Evolutionary conservation across 139 green algal genomes (phyloP).

Genomic region (Chlamydomonas asymmetrica): DNA sequence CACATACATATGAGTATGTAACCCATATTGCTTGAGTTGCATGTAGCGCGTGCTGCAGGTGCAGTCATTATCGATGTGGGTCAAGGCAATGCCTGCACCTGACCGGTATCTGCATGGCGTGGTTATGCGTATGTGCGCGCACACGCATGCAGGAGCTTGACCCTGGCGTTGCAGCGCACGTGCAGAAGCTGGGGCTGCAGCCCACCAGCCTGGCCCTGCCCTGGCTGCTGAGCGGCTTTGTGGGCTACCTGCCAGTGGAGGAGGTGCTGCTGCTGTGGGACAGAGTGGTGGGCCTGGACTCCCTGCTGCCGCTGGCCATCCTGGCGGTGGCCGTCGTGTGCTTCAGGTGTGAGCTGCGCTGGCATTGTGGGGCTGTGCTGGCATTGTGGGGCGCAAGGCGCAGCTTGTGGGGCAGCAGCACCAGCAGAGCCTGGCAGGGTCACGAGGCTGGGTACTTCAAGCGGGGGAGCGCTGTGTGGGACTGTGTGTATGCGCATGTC

Average conservation of each 20-base stretch:
- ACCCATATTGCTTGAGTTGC: no score
- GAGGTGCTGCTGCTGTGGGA: conserved; percentile 75
- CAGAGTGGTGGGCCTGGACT: conserved; percentile 70
- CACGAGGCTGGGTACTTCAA: background rate
- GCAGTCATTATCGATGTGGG: no score
- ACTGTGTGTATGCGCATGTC: background rate
- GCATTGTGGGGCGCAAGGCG: no score
- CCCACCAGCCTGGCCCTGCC: conserved; percentile 43
- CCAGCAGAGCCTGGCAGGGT: no score
- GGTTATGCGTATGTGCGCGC: background rate
- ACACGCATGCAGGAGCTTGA: conserved; percentile 52
- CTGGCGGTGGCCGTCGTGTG: conserved; percentile 56
- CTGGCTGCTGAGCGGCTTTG: conserved; percentile 59
- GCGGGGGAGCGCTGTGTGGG: background rate
- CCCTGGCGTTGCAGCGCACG: conserved; percentile 43
- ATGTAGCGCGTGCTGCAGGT: no score
- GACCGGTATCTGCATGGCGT: no score
- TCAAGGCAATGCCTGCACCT: no score
- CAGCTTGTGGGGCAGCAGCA: background rate
- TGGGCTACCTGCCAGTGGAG: conserved; percentile 34
- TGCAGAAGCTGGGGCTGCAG: conserved; percentile 36
- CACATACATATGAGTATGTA: no score
- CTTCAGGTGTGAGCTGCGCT: conserved; percentile 47
- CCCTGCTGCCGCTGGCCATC: conserved; percentile 62
- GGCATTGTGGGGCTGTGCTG: background rate